Evolutionary conservation across 306 rosid genomes (phyloP).

Genomic region (Fagus crenata): DNA sequence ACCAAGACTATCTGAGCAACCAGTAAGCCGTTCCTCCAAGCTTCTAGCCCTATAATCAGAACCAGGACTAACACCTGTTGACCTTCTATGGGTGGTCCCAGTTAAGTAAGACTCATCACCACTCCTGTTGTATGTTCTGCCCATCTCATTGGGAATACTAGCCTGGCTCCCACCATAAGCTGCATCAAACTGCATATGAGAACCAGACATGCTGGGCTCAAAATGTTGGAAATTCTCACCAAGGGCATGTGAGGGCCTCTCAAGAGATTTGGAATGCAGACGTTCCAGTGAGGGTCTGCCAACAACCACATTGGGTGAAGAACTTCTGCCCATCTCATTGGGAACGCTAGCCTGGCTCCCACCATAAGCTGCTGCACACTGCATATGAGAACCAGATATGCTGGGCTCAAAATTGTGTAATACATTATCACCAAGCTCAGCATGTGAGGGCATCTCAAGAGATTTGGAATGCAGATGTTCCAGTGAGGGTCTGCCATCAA

Average conservation of each 20-base stretch:
- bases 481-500: slow-evolving; percentile 22
- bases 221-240: slow-evolving; percentile 21
- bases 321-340: slow-evolving; percentile 15
- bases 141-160: slow-evolving; percentile 10
- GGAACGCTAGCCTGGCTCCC: slow-evolving; percentile 3
- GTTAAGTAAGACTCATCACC: slow-evolving; percentile 12
- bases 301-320: slow-evolving; percentile 26
- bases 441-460: slow-evolving; percentile 30
- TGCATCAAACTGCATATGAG: slow-evolving; percentile 21
- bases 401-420: slow-evolving; percentile 18
- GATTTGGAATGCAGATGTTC: slow-evolving; percentile 30
- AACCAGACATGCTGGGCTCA: slow-evolving; percentile 31
- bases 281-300: slow-evolving; percentile 28
- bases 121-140: slow-evolving; percentile 11
- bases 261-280: slow-evolving; percentile 24
- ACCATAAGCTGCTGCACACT: slow-evolving; percentile 24
- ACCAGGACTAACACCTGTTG: slow-evolving; percentile 27
- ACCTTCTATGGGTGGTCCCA: slow-evolving; percentile 25
- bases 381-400: slow-evolving; percentile 23
- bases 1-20: slow-evolving; percentile 24
- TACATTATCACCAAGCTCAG: slow-evolving; percentile 20
- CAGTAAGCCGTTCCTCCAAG: slow-evolving; percentile 34
- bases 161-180: slow-evolving; percentile 16
- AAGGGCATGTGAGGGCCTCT: slow-evolving; percentile 27
- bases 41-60: slow-evolving; percentile 35